A percentile compares a stretch with the other conserved stretches of the same genome.
These are phyloP conservation scores for Rhypophila decipiens DNA, from an alignment of 495 filamentous ascomycete genomes.

Conservation along the genomic window DNA sequence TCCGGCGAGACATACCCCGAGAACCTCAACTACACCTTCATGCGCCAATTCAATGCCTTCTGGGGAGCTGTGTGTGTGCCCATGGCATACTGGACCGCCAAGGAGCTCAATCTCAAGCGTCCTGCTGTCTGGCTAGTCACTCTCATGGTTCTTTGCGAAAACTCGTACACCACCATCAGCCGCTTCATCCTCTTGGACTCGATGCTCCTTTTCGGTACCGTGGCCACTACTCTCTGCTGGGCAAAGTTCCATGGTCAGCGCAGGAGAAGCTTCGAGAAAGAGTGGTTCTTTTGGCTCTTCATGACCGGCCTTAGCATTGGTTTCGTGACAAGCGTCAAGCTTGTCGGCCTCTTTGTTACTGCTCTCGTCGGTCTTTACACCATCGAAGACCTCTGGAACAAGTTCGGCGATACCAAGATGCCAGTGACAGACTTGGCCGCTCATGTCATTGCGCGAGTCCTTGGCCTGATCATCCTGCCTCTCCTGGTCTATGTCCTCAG, in stretches of 20 bases:
- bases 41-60: slow-evolving; percentile 94
- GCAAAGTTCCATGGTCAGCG: slow-evolving; percentile 87
- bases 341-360: slow-evolving; percentile 92
- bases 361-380: slow-evolving; percentile 94
- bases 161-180: slow-evolving; percentile 97
- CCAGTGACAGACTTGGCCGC: slow-evolving; percentile 66
- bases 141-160: slow-evolving; percentile 95
- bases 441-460: slow-evolving; percentile 72
- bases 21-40: slow-evolving; percentile 95
- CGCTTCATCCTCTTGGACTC: slow-evolving; percentile 96
- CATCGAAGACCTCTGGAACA: slow-evolving; percentile 94
- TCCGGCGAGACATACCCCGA: slow-evolving; percentile 91
- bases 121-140: slow-evolving; percentile 91
- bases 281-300: slow-evolving; percentile 91
- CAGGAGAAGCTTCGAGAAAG: slow-evolving; percentile 70
- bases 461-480: slow-evolving; percentile 84
- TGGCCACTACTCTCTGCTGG: slow-evolving; percentile 94
- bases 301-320: slow-evolving; percentile 91
- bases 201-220: slow-evolving; percentile 97
- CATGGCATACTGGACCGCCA: slow-evolving; percentile 89
- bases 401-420: slow-evolving; percentile 93
- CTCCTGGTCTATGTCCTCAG: slow-evolving; percentile 86
- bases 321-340: slow-evolving; percentile 97
- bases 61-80: slow-evolving; percentile 92
- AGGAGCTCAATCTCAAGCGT: slow-evolving; percentile 77